Evolutionary conservation across 1,139 yeast species (phyloP), one percentile per base, ranked within the genome.

Genomic region (Pichia sp.): DNA sequence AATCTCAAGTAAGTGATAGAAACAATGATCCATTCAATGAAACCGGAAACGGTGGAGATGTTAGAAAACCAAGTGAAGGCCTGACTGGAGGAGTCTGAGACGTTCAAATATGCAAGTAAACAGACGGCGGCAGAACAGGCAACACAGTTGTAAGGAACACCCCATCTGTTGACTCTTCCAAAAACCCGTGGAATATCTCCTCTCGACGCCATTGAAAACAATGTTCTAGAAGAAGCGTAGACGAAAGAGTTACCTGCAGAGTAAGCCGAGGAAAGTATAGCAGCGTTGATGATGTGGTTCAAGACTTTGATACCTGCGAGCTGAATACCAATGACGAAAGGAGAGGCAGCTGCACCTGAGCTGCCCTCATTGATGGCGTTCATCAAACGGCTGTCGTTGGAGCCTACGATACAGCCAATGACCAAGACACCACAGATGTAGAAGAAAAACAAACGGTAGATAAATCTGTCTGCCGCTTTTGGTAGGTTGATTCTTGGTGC

Each of bases 101-200:
- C 64, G 49, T 68, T 67, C 49, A 69, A 60, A 53, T 62, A 70
- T 1, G 71, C 63, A 59, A 80, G 64, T 46, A 70, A 67, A 7
- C 74, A 73, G 57, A 76, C 79, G 59, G 65, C 71, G 61, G 61
- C 51, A n/a, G 71, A 67, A 2, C 68, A 60, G 19, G 59, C 59
- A 19, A 72, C 74, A 8, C 72, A 60, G 43, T 74, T 73, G 57
- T 69, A 70, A 36, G 80, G 80, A 34, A 75, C 75, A 51, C 80
- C 82, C 54, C 64, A 66, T 57, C 69, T 65, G 66, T 72, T 77
- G 59, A 76, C 72, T 54, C 64, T 68, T 40, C 66, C 63, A 64
- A 80, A 78, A 50, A 77, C 59, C 50, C 62, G 67, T 56, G 85
- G 85, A 23, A 82, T 80, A 57, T 73, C 71, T 13, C 82, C 82